Evolutionary conservation across 164 flowering plant genomes (phyloP).

Genomic region (Berberis thunbergii): DNA sequence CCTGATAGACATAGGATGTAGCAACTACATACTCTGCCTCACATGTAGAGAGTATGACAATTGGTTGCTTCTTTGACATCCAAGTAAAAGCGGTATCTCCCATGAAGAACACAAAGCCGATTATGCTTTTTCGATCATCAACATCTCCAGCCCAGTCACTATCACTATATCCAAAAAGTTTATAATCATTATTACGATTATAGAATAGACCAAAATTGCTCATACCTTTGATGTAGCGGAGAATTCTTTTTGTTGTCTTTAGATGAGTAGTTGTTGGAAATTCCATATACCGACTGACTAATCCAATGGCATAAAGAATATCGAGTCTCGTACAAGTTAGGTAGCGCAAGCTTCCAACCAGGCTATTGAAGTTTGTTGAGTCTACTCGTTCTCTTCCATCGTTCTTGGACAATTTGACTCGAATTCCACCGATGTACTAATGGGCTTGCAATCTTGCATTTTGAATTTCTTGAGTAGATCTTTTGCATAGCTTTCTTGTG

Average conservation of each 20-base stretch:
- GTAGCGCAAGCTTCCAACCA: background rate
- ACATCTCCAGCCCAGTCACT: slow-evolving; percentile 3
- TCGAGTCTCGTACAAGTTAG: background rate
- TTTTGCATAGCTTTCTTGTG: background rate
- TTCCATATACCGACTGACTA: slow-evolving; percentile 2
- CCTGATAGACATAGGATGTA: background rate
- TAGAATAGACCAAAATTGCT: background rate
- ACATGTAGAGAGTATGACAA: background rate
- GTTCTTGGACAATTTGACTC: background rate
- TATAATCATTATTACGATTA: background rate
- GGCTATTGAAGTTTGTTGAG: background rate
- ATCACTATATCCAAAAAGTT: background rate
- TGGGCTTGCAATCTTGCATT: background rate
- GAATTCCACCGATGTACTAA: background rate
- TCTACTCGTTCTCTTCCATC: background rate
- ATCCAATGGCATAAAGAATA: background rate
- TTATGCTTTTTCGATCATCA: background rate
- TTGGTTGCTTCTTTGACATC: slow-evolving; percentile 1
- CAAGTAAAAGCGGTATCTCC: slow-evolving; percentile 1
- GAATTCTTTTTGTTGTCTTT: background rate
- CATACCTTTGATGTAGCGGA: background rate
- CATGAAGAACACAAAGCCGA: background rate
- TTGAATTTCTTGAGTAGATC: background rate
- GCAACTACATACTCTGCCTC: background rate
- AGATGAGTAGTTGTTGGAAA: background rate